Evolutionary conservation across 768 basidiomycete species (phyloP).

Genomic region (Phlebiopsis flavidoalba): DNA sequence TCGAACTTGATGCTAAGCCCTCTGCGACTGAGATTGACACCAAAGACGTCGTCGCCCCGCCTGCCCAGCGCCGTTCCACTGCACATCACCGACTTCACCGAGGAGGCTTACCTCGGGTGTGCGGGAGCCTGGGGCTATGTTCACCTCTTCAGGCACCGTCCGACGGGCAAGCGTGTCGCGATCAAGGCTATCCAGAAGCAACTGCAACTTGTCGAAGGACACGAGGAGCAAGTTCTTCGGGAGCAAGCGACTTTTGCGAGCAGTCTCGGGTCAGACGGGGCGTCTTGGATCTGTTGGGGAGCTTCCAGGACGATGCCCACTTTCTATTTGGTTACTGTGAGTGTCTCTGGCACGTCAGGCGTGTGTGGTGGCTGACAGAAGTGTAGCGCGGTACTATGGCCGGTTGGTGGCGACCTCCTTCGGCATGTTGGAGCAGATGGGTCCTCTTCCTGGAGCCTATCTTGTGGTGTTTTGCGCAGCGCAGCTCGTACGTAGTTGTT

Average conservation of each 20-base stretch:
- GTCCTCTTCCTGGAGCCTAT: neutral
- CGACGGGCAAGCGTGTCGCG: neutral
- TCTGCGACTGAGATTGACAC: neutral
- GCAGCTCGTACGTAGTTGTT: constrained; percentile 1
- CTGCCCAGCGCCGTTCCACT: neutral
- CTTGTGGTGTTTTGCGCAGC: neutral
- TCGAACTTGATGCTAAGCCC: neutral
- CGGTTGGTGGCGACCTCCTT: neutral
- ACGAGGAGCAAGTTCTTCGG: neutral
- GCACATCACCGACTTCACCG: neutral
- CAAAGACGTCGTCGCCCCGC: neutral
- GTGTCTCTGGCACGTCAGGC: neutral
- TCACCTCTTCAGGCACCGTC: neutral
- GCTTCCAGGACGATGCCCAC: constrained; percentile 4
- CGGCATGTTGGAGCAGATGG: neutral
- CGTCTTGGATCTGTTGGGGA: constrained; percentile 3
- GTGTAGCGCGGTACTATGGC: constrained; percentile 6
- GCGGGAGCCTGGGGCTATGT: neutral
- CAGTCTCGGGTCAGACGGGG: neutral
- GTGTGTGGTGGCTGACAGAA: neutral
- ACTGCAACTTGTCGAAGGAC: neutral
- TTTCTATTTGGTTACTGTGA: constrained; percentile 9
- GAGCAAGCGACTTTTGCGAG: constrained; percentile 1
- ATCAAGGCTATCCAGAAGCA: neutral
- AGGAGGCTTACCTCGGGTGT: neutral